Evolutionary conservation across 768 basidiomycete species (phyloP).

Genomic region (Antrodiella citrinella): DNA sequence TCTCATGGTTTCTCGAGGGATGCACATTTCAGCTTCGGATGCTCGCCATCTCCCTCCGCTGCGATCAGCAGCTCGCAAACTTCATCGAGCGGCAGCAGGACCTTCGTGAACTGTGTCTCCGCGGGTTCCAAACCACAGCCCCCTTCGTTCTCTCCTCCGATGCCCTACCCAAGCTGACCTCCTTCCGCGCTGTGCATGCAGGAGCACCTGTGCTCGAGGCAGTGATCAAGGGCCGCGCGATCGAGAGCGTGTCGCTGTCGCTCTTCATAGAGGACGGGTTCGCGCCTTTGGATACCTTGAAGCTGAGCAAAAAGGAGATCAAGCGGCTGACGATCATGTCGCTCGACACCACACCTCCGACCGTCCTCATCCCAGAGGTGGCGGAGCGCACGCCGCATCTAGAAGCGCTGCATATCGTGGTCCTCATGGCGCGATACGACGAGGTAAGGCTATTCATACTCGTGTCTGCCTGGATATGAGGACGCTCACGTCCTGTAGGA

Average conservation of each 20-base stretch:
- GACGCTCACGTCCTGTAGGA: constrained; percentile 23
- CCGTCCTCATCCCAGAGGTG: constrained; percentile 38
- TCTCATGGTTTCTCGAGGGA: constrained; percentile 41
- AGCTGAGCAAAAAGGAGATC: constrained; percentile 30
- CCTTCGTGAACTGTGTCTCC: constrained; percentile 45
- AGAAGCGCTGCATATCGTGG: constrained; percentile 55
- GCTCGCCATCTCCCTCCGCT: constrained; percentile 52
- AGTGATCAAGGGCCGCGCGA: constrained; percentile 38
- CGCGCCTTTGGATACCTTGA: constrained; percentile 37
- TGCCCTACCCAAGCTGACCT: constrained; percentile 39
- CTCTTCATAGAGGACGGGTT: constrained; percentile 34
- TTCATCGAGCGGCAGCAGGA: constrained; percentile 45
- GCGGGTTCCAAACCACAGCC: constrained; percentile 37
- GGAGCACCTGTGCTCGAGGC: constrained; percentile 36
- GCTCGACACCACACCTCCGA: constrained; percentile 40
- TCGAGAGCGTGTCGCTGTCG: constrained; percentile 46
- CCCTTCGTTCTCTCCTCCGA: constrained; percentile 25
- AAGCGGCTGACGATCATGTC: constrained; percentile 50
- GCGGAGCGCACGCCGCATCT: constrained; percentile 38
- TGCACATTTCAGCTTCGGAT: constrained; percentile 36
- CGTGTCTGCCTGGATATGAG: constrained; percentile 3
- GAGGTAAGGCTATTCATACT: constrained; percentile 27
- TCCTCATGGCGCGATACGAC: constrained; percentile 41
- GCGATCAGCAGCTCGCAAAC: constrained; percentile 34
- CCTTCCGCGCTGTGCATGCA: constrained; percentile 48